Conservation (phyloP, 768 basidiomycete genomes). For the Rubroboletus satanas region DNA sequence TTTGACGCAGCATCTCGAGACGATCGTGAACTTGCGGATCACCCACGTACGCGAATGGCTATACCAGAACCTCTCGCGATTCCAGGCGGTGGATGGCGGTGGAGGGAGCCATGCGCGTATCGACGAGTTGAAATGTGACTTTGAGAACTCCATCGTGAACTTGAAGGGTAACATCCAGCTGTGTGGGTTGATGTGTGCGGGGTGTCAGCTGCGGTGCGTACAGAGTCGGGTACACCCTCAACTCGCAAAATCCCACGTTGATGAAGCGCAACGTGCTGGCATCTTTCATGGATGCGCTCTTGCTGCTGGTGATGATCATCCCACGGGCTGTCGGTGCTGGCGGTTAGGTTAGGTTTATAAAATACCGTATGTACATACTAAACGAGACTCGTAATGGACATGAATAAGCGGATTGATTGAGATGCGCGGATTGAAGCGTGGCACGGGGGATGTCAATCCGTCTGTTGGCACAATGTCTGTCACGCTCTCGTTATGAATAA, state of each 20-base stretch:
- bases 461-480: too few relatives aligned
- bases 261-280: slow-evolving; percentile 92
- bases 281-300: slow-evolving; percentile 83
- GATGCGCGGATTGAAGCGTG: too few relatives aligned
- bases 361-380: too few relatives aligned
- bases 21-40: slow-evolving; percentile 41
- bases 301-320: slow-evolving; percentile 94
- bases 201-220: slow-evolving; percentile 50
- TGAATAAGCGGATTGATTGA: too few relatives aligned
- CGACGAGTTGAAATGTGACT: slow-evolving; percentile 40
- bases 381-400: too few relatives aligned
- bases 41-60: slow-evolving; percentile 52
- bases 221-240: slow-evolving; percentile 49
- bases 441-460: too few relatives aligned
- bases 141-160: slow-evolving; percentile 43
- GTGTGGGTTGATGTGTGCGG: slow-evolving; percentile 45
- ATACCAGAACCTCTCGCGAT: slow-evolving; percentile 43
- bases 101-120: slow-evolving; percentile 38
- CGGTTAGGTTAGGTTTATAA: too few relatives aligned
- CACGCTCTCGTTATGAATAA: too few relatives aligned
- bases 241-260: slow-evolving; percentile 82
- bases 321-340: slow-evolving; percentile 75
- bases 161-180: slow-evolving; percentile 44
- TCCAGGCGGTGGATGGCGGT: slow-evolving; percentile 27
- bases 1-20: slow-evolving; percentile 38